Percentiles rank a stretch among this genome's conserved stretches.
phyloP scores from a whole-genome alignment of 2,329 filamentous ascomycete genomes.

The Colletotrichum viniferum region DNA sequence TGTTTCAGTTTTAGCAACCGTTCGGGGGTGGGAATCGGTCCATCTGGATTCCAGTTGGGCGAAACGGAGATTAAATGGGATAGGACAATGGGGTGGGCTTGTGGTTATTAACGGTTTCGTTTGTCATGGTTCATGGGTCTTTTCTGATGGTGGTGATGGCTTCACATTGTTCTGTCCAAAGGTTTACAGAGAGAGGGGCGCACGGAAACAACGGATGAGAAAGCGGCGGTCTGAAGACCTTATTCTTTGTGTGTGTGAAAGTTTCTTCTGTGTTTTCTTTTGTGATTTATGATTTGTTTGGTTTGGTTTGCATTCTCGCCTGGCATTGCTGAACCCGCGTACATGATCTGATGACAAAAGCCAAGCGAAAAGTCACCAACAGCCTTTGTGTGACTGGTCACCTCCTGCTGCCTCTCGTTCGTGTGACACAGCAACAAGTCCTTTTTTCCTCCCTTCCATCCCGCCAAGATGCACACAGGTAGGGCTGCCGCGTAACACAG shows the following conservation, averaged over 20 bases:
- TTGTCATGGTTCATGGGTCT: neutral
- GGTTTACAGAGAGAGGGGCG: neutral
- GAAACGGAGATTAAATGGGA: neutral
- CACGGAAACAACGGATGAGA: neutral
- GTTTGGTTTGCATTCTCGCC: neutral
- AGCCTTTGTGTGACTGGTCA: constrained; percentile 3
- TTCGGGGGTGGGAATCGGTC: neutral
- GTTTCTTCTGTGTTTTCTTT: neutral
- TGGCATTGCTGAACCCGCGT: neutral
- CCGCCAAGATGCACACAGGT: neutral
- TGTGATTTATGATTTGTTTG: neutral
- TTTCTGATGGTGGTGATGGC: neutral
- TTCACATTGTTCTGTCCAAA: neutral
- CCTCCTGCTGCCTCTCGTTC: neutral
- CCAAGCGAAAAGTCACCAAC: constrained; percentile 3
- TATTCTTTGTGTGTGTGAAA: neutral
- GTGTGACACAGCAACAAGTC: neutral
- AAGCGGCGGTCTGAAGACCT: neutral
- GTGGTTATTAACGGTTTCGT: neutral
- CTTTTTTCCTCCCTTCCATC: neutral
- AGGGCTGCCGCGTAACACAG: neutral
- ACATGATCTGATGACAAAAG: constrained; percentile 1
- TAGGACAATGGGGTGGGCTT: neutral
- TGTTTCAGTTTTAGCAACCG: constrained; percentile 8
- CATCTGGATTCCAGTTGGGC: neutral